Conservation (phyloP, 148 eudicot genomes). For the Heliamphora exappendiculata region DNA sequence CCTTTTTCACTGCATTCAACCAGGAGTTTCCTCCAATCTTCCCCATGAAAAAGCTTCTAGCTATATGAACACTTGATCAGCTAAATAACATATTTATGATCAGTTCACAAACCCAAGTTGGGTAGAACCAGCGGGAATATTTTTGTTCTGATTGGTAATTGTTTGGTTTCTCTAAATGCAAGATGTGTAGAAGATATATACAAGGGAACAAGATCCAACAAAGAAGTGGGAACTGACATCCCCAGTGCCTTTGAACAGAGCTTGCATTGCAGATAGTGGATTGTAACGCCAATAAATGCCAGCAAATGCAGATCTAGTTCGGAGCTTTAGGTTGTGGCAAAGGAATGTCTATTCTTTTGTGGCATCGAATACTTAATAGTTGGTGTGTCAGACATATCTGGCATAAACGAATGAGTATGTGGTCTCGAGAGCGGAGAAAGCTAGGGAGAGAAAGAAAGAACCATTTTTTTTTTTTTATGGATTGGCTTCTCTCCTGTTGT, state of each 20-base stretch:
- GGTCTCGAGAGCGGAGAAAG: constrained; percentile 22
- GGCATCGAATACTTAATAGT: constrained; percentile 5
- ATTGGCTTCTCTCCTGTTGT: too few relatives aligned
- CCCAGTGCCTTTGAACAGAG: neutral
- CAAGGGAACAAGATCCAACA: constrained; percentile 5
- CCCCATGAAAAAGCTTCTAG: constrained; percentile 31
- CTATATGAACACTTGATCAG: neutral
- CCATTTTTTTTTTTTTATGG: too few relatives aligned
- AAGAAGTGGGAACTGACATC: constrained; percentile 11
- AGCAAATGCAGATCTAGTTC: neutral
- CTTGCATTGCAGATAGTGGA: too few relatives aligned
- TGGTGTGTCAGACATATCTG: constrained; percentile 16
- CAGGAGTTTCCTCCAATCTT: constrained; percentile 55
- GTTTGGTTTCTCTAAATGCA: neutral
- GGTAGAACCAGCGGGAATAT: too few relatives aligned
- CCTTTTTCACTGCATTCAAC: constrained; percentile 61
- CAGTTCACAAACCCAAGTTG: neutral
- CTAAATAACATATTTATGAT: too few relatives aligned
- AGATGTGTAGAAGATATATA: neutral
- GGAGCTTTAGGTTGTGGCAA: constrained; percentile 6
- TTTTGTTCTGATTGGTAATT: neutral
- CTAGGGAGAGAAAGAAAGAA: constrained; percentile 7
- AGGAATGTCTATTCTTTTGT: constrained; percentile 15
- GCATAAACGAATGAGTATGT: constrained; percentile 11
- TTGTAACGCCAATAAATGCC: neutral